phyloP scores from a whole-genome alignment of 139 green algal species.

The Dunaliella sp. region DNA sequence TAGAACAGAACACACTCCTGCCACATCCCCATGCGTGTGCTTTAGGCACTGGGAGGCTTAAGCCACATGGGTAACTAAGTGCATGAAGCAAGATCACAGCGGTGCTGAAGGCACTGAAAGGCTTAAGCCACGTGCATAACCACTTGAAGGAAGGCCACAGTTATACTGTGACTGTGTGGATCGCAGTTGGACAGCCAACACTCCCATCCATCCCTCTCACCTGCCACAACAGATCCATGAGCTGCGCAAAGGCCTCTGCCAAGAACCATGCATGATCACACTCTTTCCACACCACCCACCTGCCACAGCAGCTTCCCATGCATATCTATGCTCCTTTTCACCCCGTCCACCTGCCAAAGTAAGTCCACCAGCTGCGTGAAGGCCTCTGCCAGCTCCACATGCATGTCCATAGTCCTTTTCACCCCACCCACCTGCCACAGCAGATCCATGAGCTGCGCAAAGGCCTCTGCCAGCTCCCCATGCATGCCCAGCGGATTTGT shows the following conservation, averaged over 20 bases:
- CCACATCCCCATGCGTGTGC: too few species aligned
- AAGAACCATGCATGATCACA: conserved; percentile 29
- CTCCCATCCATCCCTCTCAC: conserved; percentile 16
- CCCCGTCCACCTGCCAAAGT: not conserved
- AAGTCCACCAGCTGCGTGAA: not conserved
- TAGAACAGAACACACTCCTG: too few species aligned
- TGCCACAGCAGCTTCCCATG: conserved; percentile 70
- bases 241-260: conserved; percentile 77
- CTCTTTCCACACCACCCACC: conserved; percentile 21
- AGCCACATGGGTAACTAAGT: too few species aligned
- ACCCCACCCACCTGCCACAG: conserved; percentile 72
- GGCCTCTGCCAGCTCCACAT: not conserved
- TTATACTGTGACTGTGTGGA: too few species aligned
- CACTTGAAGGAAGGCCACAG: too few species aligned
- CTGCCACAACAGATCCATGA: conserved; percentile 87
- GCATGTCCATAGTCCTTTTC: not conserved
- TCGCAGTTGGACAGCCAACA: too few species aligned
- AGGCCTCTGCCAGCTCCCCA: conserved; percentile 87
- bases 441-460: conserved; percentile 77
- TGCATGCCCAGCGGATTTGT: conserved; percentile 87
- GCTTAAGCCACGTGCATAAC: too few species aligned
- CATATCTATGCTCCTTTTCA: not conserved
- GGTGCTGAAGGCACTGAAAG: too few species aligned
- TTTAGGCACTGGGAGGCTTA: too few species aligned
- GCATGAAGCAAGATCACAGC: too few species aligned